Evolutionary conservation across 768 basidiomycete species (phyloP), one percentile per base, ranked within the genome.

Genomic region (Boletellus sp.): DNA sequence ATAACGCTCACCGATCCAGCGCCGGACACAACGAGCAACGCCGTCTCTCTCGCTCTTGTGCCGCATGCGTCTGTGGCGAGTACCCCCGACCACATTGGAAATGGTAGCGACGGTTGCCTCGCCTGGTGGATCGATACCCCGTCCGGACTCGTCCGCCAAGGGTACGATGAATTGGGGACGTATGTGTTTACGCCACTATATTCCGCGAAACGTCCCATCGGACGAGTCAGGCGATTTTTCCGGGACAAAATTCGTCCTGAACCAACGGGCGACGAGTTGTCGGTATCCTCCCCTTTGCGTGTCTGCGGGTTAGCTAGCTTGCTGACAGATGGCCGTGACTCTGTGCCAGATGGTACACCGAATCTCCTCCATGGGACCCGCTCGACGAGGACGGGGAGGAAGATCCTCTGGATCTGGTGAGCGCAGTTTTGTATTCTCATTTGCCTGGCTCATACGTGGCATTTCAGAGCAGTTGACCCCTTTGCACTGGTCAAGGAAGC

Each of bases 371-470:
- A 16, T 67, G 65, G 64, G 55, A 60, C 3, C 63, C 63, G 1
- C 57, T 65, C 13, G 58, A 65, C 11, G 57, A 57, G 24, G 63
- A 67, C 2, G 63, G 63, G 8, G 45, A 6, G 2, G 57, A 65
- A 32, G 65, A 65, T 40, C 49, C 26, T 2, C 45, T 61, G 5
- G 58, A 54, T 32, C 31, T 43, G 9, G 61, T 62, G 20, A 42
- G 61, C 43, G 16, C 48, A 13, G 26, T n/a, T n/a, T 16, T 31
- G 13, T 20, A 9, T 11, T 20, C 4, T 35, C 9, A 3, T 12
- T 15, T 0, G 20, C 8, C 42, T 48, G 7, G 28, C 51, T 59
- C 36, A 58, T 20, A 4, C 28, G 22, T 19, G 43, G 4, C 6
- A 28, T 42, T 28, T 37, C 31, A 62, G 59, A 5, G 6, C 20